These are phyloP conservation scores for Fraxinus pennsylvanica DNA, from an alignment of 257 asterid genomes.

Conservation along the genomic window DNA sequence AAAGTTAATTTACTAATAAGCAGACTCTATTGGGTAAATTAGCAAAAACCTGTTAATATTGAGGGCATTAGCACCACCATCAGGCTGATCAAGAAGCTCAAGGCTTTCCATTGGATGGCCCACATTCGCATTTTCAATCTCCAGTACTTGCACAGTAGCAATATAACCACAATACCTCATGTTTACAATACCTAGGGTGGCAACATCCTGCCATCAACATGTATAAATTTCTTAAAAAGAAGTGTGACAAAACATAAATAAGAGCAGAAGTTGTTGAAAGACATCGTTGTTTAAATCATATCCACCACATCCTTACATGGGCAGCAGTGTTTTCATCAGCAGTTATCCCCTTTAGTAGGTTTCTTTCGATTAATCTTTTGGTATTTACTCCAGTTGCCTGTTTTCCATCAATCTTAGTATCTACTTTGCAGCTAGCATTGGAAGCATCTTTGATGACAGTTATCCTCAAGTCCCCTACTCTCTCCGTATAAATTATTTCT, in stretches of 20 bases:
- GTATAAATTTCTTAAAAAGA: conserved; percentile 12
- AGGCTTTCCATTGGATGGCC: conserved; percentile 52
- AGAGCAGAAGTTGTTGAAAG: conserved; percentile 16
- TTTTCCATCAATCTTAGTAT: conserved; percentile 88
- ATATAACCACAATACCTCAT: conserved; percentile 76
- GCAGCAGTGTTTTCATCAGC: conserved; percentile 97
- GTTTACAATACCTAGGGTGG: conserved; percentile 79
- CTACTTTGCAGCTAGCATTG: conserved; percentile 80
- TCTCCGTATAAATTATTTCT: conserved; percentile 49
- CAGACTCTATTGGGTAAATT: background rate
- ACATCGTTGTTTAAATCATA: conserved; percentile 14
- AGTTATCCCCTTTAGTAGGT: conserved; percentile 91
- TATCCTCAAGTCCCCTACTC: conserved; percentile 78
- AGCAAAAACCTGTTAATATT: conserved; percentile 76
- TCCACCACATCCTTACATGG: conserved; percentile 66
- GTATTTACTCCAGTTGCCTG: conserved; percentile 64
- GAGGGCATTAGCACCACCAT: conserved; percentile 98
- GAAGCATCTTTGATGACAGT: conserved; percentile 73
- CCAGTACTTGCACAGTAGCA: conserved; percentile 79
- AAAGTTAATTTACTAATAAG: conserved; percentile 9
- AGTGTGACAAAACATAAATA: conserved; percentile 19
- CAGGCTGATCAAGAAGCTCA: conserved; percentile 82
- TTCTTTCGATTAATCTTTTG: conserved; percentile 70
- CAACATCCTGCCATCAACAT: conserved; percentile 67
- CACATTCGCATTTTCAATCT: conserved; percentile 47